Evolutionary conservation across 2,329 filamentous ascomycete species (phyloP), one percentile per base, ranked within the genome.

Genomic region (Aaosphaeria pasadenensis): DNA sequence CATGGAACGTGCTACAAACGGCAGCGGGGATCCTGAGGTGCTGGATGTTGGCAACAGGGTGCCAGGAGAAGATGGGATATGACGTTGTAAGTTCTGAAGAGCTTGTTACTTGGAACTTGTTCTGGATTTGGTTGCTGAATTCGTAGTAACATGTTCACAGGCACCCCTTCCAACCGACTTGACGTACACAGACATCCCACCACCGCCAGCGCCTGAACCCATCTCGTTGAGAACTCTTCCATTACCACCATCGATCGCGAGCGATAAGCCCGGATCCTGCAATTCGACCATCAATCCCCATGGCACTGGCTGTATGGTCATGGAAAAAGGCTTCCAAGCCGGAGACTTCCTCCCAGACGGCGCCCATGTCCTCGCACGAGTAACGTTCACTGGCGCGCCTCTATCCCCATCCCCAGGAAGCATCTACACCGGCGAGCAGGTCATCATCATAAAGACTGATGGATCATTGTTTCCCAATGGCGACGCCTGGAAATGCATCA

Each of bases 401-500:
- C 59, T 59, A 0, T 36, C 33, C 3, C 33, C 33, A 9, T 9
- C 7, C n/a, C 33, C 33, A 9, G 55, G 63, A 5, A 75, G 71
- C 50, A 71, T 76, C 43, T 78, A 73, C 50, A 54, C 45, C 1
- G 75, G 74, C 2, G 49, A 56, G 7, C 74, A 78, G 40, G 43
- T 77, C 4, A 52, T 59, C 9, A 66, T 76, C 2, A 53, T 76
- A 51, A 77, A 75, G 52, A 51, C 69, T 0, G 70, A 77, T 47
- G 64, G 63, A 1, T 70, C 58, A 2, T 61, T 49, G 0, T 77
- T 77, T 38, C 40, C 64, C 3, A 76, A 72, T 46, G 74, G 74
- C 0, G 74, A 76, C 48, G 46, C 69, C 0, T 77, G 74, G 73
- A 77, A 75, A 51, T 77, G 74, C 44, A 47, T 77, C 4, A 77